Base-by-base conservation (phyloP, 805 yeast genomes). In the Candida verbasci region DNA sequence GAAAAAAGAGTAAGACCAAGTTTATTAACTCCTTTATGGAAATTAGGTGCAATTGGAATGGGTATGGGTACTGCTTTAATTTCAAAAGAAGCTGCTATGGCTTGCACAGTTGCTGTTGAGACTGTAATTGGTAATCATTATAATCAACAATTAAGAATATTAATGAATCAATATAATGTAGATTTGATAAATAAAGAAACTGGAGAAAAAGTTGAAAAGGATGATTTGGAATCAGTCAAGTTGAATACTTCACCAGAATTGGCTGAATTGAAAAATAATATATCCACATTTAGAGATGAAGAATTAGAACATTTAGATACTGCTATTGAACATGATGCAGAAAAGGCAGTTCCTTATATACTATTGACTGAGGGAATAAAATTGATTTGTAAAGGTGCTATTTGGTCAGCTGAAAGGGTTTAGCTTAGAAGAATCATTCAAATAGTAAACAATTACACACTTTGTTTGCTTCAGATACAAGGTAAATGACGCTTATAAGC, bases 61-160 rank as follows among this genome's bases (percentile, higher is more conserved):
- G 98, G 98, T 3, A 77, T 78, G 1, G 83, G 81, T 1, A 93
- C 97, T 0, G 97, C 96, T 0, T 49, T 84, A 37, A 60, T 88
- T 44, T 82, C 96, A 12, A 86, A 87, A 52, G 96, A 91, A 55
- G 97, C 96, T 2, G 97, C 98, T 2, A 93, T 93, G 98, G 97
- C 98, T 1, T 93, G 98, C 57, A 93, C 98, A 0, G 97, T 89
- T 42, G 97, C 97, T 0, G 97, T 93, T 2, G 98, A 93, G 60
- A 93, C 98, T 0, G 97, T 93, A 5, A 93, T 93, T 56, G 98
- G 98, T 2, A 85, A 86, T 1, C 98, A 93, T 56, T 93, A 93
- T 61, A 93, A 93, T 55, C 81, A 80, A 43, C 98, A 93, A 58
- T 66, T 93, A 46, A 70, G 98, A 36, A 77, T 80, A 27, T 66